Base-by-base conservation (phyloP, 164 flowering plant species). In the Taxillus chinensis region DNA sequence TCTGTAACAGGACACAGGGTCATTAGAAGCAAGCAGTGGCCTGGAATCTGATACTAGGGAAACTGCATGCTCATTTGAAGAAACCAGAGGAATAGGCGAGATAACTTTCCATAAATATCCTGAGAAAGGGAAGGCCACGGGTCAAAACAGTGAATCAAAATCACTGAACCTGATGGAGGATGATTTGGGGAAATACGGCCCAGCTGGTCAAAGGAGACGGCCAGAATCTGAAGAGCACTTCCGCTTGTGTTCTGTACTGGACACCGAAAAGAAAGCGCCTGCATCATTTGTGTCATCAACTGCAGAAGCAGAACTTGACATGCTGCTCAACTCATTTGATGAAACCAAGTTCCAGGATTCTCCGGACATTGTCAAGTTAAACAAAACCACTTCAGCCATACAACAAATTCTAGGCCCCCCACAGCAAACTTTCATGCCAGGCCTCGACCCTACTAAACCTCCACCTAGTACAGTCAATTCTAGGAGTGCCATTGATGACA, bases 271-370 rank as follows among this genome's bases (percentile, higher is more conserved):
- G 46, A 75, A 63, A 13, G 41, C 38, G n/a, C 39, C 71, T 40
- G 15, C 45, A 14, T n/a, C 45, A 14, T 79, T 83, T 67, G 71
- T 82, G 67, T 85, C 83, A 49, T 63, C 79, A 41, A 70, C 75
- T 61, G 81, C 83, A 15, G 93, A 86, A 68, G 81, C 81, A 13
- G 97, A 86, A 60, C 86, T 90, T 27, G 92, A 87, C 66, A 72
- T 80, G 79, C 92, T 90, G 66, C 89, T 90, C 3, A 72, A 79
- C 59, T 84, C 95, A 6, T 72, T 84, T 39, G 59, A 48, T 61
- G 89, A 79, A 62, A 69, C 74, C 8, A 69, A 74, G 49, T 9
- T 69, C 42, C 54, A 45, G 15, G 79, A 65, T 64, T 64, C 83
- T 5, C 55, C 74, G 11, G 73, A 49, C 58, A 52, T 49, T 6